Conservation (phyloP, 345 rosid species). For the Camelina neglecta region DNA sequence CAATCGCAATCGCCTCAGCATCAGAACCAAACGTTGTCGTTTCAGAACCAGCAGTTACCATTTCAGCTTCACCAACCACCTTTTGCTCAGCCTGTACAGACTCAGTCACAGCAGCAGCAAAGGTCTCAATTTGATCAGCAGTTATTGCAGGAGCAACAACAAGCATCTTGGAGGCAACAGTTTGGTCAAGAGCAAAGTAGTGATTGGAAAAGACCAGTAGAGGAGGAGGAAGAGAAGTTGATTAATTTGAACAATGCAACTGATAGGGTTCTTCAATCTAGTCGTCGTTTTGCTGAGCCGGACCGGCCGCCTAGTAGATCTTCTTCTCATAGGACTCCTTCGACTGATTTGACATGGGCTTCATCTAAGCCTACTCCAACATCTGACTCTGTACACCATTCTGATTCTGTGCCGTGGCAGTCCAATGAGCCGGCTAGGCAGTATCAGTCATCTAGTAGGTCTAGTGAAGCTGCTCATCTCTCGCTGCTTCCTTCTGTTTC, state of each 20-base stretch:
- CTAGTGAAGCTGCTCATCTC: slow-evolving; percentile 37
- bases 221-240: slow-evolving; percentile 41
- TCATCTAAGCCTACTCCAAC: slow-evolving; percentile 20
- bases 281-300: slow-evolving; percentile 38
- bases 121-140: slow-evolving; percentile 24
- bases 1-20: slow-evolving; percentile 23
- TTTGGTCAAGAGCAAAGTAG: slow-evolving; percentile 42
- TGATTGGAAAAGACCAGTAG: slow-evolving; percentile 34
- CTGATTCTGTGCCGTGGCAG: slow-evolving; percentile 30
- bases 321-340: slow-evolving; percentile 31
- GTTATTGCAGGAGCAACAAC: slow-evolving; percentile 39
- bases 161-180: slow-evolving; percentile 38
- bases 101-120: neutral
- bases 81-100: slow-evolving; percentile 13
- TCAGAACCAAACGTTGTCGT: slow-evolving; percentile 22
- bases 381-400: slow-evolving; percentile 10
- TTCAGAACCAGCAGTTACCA: slow-evolving; percentile 38
- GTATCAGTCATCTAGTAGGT: slow-evolving; percentile 35
- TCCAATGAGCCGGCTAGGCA: slow-evolving; percentile 29
- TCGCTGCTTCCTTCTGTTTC: slow-evolving; percentile 34
- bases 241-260: slow-evolving; percentile 42
- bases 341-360: slow-evolving; percentile 35
- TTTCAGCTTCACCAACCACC: slow-evolving; percentile 43
- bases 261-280: slow-evolving; percentile 42
- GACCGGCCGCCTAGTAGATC: slow-evolving; percentile 30